Evolutionary conservation across 208 protist genomes (phyloP).

Genomic region (Wallacemonas rigidus): DNA sequence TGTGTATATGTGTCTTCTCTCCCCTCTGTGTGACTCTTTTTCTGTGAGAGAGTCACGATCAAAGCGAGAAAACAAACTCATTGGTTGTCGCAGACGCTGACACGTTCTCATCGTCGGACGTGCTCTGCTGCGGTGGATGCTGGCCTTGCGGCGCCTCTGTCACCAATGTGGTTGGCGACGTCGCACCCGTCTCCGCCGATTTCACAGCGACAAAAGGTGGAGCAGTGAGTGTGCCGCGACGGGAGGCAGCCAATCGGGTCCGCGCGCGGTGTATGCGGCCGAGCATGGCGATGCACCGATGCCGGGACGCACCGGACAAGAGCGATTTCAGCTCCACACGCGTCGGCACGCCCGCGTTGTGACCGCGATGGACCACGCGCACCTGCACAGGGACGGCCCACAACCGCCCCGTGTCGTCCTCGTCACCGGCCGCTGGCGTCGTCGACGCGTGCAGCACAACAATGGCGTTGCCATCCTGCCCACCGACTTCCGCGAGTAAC

Average conservation of each 20-base stretch:
- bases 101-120: background rate
- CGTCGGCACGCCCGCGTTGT: background rate
- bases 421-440: background rate
- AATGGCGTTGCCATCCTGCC: conserved; percentile 31
- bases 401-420: background rate
- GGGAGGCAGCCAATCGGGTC: background rate
- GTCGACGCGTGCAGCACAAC: conserved; percentile 19
- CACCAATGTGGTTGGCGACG: too few species aligned
- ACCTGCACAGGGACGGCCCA: conserved; percentile 42
- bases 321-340: conserved; percentile 36
- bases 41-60: background rate
- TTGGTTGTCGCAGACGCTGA: background rate
- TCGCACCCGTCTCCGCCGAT: too few species aligned
- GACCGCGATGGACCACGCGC: conserved; percentile 24
- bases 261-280: conserved; percentile 34
- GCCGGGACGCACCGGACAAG: conserved; percentile 38
- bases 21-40: too few species aligned
- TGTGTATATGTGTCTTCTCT: too few species aligned
- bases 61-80: conserved; percentile 6
- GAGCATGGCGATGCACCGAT: conserved; percentile 49
- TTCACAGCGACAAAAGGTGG: too few species aligned
- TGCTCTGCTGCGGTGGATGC: background rate
- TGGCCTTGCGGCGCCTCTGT: too few species aligned
- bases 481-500: background rate
- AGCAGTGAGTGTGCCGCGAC: background rate